phyloP scores from a whole-genome alignment of 1,139 yeast genomes.

The Saccharomyces hybrid region DNA sequence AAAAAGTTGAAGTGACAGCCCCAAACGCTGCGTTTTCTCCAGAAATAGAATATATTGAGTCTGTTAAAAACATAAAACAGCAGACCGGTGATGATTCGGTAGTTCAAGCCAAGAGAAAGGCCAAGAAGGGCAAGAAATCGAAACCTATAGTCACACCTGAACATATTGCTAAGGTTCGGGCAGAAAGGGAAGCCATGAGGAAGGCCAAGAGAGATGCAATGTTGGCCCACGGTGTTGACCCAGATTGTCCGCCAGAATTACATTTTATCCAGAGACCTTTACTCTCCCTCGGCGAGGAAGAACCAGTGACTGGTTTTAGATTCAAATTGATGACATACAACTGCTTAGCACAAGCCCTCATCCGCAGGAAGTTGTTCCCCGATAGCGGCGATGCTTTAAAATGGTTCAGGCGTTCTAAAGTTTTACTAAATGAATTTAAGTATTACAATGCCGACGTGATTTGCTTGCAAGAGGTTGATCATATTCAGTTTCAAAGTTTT shows the following conservation, averaged over 20 bases:
- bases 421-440: constrained; percentile 56
- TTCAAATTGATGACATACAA: constrained; percentile 61
- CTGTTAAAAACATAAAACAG: not conserved
- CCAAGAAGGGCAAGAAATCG: constrained; percentile 21
- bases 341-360: constrained; percentile 73
- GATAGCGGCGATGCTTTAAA: constrained; percentile 76
- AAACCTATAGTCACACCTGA: constrained; percentile 46
- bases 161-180: constrained; percentile 47
- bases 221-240: constrained; percentile 41
- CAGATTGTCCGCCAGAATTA: constrained; percentile 38
- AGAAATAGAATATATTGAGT: not conserved
- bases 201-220: constrained; percentile 41
- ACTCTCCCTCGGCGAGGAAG: constrained; percentile 31
- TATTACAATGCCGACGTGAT: constrained; percentile 64
- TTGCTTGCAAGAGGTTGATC: constrained; percentile 80
- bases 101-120: constrained; percentile 6
- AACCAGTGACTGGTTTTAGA: constrained; percentile 15
- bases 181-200: constrained; percentile 44
- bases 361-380: constrained; percentile 72
- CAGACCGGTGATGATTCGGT: not conserved
- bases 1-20: not conserved
- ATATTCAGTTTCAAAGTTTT: constrained; percentile 49
- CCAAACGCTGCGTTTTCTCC: not conserved
- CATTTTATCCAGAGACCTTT: constrained; percentile 55
- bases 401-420: constrained; percentile 68